Base-by-base conservation (phyloP, 176 grass and related monocot genomes). In the Musa schizocarpa region DNA sequence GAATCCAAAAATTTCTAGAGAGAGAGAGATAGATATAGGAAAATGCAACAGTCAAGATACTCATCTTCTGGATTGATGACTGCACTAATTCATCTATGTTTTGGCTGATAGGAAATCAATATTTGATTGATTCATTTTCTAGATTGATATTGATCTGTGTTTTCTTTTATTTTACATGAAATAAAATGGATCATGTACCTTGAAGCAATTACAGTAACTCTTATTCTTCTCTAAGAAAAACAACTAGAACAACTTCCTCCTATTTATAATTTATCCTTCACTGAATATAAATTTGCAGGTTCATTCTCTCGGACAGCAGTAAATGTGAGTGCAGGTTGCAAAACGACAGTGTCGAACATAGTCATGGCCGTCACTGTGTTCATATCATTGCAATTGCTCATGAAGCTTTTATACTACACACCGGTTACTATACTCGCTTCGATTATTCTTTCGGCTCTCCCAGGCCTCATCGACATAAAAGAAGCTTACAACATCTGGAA, bases 281-380 rank as follows among this genome's bases (percentile, higher is more conserved):
- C 34, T 34, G 34, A 34, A 34, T 3, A 3, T 34, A 34, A 27
- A 77, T 53, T 52, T 87, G 10, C 86, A 98, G 95, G 95, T 17
- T 98, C 95, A 8, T 98, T 98, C 74, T 98, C 95, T 16, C 56
- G 95, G 20, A 93, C 95, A 13, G 95, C 95, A 0, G 95, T 94
- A 1, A 98, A 98, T 78, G 90, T 93, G 78, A 98, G 95, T 11
- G 90, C 95, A 2, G 95, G 95, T 2, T 89, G 90, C 52, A 88
- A 84, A 74, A 91, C 90, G 14, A 84, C 90, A 1, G 54, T 93
- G 12, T 98, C 95, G 14, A 98, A 98, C 50, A 87, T 98, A n/a
- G 76, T 98, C 77, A 98, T 98, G 95, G 81, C 90, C 43, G 16
- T 83, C 74, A 89, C 95, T 6, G 95, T 98, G 61, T 75, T 91